Evolutionary conservation across 2,329 filamentous ascomycete species (phyloP).

Genomic region (Hymenoscyphus albidus): DNA sequence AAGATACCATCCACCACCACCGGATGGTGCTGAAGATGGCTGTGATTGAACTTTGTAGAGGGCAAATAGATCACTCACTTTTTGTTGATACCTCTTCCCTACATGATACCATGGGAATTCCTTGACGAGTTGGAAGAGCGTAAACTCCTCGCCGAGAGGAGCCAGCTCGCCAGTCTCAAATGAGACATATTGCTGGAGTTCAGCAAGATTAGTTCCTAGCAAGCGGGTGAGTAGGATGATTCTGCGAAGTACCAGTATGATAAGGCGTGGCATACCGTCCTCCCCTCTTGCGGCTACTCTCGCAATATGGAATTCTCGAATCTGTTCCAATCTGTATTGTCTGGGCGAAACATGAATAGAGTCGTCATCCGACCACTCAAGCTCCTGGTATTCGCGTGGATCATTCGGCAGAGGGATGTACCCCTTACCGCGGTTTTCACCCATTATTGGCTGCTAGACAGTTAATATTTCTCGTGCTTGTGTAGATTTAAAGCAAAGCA

Average conservation of each 20-base stretch:
- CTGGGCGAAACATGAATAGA: no score
- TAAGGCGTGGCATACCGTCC: neutral
- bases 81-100: constrained; percentile 48
- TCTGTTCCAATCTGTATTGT: no score
- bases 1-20: neutral
- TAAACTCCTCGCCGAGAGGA: constrained; percentile 38
- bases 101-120: constrained; percentile 59
- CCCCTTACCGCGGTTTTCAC: no score
- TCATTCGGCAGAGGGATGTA: no score
- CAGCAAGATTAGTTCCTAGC: neutral
- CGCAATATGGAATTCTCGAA: no score
- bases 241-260: neutral
- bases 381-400: no score
- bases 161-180: constrained; percentile 29
- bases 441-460: no score
- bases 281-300: neutral
- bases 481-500: neutral
- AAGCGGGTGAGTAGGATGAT: neutral
- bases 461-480: no score
- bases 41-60: neutral
- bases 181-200: neutral
- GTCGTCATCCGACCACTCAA: no score
- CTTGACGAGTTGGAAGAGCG: constrained; percentile 50
- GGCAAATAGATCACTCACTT: constrained; percentile 36
- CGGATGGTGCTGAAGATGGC: neutral